Conservation (phyloP, 192 early-diverging fungal genomes). For the Gaertneriomyces sp. region DNA sequence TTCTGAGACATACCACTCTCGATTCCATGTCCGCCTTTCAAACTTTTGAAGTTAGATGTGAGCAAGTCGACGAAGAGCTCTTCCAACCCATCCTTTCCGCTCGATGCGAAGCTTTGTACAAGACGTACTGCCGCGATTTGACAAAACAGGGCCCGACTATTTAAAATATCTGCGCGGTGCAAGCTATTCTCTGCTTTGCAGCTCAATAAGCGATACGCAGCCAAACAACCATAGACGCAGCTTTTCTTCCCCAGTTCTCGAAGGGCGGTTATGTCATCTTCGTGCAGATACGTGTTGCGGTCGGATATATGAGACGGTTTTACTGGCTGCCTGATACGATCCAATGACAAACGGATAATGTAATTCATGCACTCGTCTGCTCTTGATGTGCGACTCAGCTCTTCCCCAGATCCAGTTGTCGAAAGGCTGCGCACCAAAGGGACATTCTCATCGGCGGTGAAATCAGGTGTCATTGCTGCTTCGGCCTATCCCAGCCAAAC, state of each 20-base stretch:
- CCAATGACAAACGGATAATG: not conserved
- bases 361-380: not conserved
- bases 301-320: constrained; percentile 1
- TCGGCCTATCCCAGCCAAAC: too few relatives aligned
- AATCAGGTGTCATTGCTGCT: too few relatives aligned
- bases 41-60: constrained; percentile 11
- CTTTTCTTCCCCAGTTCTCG: constrained; percentile 6
- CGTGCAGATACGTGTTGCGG: not conserved
- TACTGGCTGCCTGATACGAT: constrained; percentile 5
- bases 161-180: constrained; percentile 10
- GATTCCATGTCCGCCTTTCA: not conserved
- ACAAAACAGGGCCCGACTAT: constrained; percentile 13
- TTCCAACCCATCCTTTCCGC: constrained; percentile 16
- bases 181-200: constrained; percentile 10
- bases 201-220: constrained; percentile 14
- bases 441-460: too few relatives aligned
- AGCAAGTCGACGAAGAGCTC: constrained; percentile 28
- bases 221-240: constrained; percentile 24
- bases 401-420: too few relatives aligned
- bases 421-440: too few relatives aligned
- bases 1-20: constrained; percentile 14
- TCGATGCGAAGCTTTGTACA: constrained; percentile 4
- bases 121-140: constrained; percentile 17
- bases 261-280: constrained; percentile 1
- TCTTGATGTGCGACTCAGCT: too few relatives aligned